Conservation (phyloP, 2,329 filamentous ascomycete species). For the Calonectria leucothoes region DNA sequence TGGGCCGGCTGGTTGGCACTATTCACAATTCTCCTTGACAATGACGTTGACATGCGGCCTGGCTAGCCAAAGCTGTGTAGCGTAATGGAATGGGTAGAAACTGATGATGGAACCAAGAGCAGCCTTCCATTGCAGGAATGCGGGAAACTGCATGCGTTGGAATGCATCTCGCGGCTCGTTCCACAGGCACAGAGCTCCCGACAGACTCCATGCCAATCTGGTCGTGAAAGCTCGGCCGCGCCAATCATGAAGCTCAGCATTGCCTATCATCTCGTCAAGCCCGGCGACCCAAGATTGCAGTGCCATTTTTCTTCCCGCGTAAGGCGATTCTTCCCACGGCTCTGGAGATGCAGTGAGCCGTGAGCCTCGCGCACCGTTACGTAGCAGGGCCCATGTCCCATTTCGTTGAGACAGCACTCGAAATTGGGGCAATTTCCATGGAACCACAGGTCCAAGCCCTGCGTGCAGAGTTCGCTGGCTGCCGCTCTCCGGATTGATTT, state of each 20-base stretch:
- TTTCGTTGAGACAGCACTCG: constrained; percentile 14
- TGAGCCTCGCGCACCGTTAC: constrained; percentile 3
- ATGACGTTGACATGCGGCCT: not conserved
- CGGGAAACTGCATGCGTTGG: not conserved
- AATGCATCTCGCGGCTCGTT: not conserved
- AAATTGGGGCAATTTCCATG: constrained; percentile 21
- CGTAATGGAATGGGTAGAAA: not conserved
- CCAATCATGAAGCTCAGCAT: not conserved
- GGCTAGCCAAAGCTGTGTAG: not conserved
- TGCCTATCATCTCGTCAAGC: not conserved
- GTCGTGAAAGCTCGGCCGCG: not conserved
- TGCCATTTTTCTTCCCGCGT: not conserved
- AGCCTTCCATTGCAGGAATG: constrained; percentile 3
- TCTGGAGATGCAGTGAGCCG: not conserved
- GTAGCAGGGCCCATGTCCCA: not conserved
- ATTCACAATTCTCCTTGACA: not conserved
- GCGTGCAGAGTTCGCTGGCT: not conserved
- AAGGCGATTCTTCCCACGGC: not conserved
- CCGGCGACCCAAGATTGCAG: not conserved
- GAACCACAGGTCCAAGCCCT: not conserved
- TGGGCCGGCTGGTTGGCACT: not conserved
- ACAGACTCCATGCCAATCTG: not conserved
- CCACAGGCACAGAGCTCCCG: not conserved
- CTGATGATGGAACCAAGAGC: not conserved
- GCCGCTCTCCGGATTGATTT: not conserved